phyloP scores from a whole-genome alignment of 306 rosid genomes.

The Calophaca sinica region DNA sequence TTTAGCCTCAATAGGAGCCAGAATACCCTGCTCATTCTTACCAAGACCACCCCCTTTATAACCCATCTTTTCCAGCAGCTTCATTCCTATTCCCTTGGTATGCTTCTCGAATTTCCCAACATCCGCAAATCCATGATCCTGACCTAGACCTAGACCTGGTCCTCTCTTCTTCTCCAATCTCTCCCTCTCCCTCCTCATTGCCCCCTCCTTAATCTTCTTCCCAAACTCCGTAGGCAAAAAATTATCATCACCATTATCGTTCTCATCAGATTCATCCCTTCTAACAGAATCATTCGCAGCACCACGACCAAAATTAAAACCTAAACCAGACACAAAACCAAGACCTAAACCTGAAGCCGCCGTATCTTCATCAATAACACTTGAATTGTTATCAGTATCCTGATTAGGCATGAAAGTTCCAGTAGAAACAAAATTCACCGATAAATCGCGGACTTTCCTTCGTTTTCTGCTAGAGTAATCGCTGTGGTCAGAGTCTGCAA shows the following conservation, averaged over 20 bases:
- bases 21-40: constrained; percentile 81
- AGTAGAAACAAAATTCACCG: constrained; percentile 77
- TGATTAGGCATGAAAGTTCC: constrained; percentile 71
- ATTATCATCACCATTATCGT: constrained; percentile 37
- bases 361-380: constrained; percentile 41
- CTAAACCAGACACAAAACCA: constrained; percentile 62
- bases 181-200: constrained; percentile 64
- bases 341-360: constrained; percentile 53
- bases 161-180: constrained; percentile 59
- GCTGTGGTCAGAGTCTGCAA: constrained; percentile 58
- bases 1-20: constrained; percentile 73
- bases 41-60: constrained; percentile 96
- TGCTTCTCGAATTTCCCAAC: constrained; percentile 81
- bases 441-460: constrained; percentile 54
- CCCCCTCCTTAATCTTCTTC: constrained; percentile 79
- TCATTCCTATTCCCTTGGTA: constrained; percentile 82
- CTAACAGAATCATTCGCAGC: background rate
- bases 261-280: constrained; percentile 41
- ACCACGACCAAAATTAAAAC: constrained; percentile 26
- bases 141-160: constrained; percentile 36
- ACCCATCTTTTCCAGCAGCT: constrained; percentile 84
- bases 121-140: constrained; percentile 31
- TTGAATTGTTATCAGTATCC: constrained; percentile 56
- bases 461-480: constrained; percentile 62
- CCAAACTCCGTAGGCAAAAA: constrained; percentile 84